A percentile compares a stretch with the other conserved stretches of the same genome.
These are phyloP conservation scores for Erysimum pusillum DNA, from an alignment of 441 rosid genomes.

Conservation along the genomic window DNA sequence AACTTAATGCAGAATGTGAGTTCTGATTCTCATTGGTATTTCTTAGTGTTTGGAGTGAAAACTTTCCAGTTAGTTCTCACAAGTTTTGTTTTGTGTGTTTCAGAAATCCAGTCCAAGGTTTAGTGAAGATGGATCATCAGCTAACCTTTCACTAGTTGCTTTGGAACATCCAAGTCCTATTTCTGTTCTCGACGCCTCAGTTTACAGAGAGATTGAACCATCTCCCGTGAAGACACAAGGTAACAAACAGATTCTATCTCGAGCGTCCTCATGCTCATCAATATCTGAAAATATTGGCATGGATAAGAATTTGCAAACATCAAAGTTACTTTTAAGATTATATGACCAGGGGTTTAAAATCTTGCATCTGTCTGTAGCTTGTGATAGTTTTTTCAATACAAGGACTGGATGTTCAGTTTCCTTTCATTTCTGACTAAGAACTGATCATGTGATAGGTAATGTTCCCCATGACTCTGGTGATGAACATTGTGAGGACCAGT, in stretches of 20 bases:
- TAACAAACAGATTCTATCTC: neutral
- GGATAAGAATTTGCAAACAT: slow-evolving; percentile 13
- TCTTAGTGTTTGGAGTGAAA: slow-evolving; percentile 15
- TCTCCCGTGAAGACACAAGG: slow-evolving; percentile 61
- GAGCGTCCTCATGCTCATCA: slow-evolving; percentile 8
- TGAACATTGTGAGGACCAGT: slow-evolving; percentile 52
- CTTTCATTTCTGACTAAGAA: slow-evolving; percentile 34
- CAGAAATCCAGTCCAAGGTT: slow-evolving; percentile 60
- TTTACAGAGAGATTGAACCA: slow-evolving; percentile 65
- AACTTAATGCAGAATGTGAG: slow-evolving; percentile 60
- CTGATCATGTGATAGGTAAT: slow-evolving; percentile 51
- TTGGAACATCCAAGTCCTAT: slow-evolving; percentile 89
- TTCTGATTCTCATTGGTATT: slow-evolving; percentile 35
- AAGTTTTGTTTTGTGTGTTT: slow-evolving; percentile 39
- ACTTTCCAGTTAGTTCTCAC: slow-evolving; percentile 32
- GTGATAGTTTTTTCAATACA: slow-evolving; percentile 16
- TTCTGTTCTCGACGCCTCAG: slow-evolving; percentile 78
- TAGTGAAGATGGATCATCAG: slow-evolving; percentile 57
- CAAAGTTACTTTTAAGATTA: slow-evolving; percentile 13
- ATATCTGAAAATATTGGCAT: slow-evolving; percentile 26
- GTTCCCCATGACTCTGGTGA: slow-evolving; percentile 49
- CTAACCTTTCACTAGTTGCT: slow-evolving; percentile 58
- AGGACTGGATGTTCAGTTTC: slow-evolving; percentile 14
- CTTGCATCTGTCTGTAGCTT: slow-evolving; percentile 29
- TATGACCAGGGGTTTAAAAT: slow-evolving; percentile 21